Conservation (phyloP, 169 alveolate genomes). For the Plasmodium vinckei region DNA sequence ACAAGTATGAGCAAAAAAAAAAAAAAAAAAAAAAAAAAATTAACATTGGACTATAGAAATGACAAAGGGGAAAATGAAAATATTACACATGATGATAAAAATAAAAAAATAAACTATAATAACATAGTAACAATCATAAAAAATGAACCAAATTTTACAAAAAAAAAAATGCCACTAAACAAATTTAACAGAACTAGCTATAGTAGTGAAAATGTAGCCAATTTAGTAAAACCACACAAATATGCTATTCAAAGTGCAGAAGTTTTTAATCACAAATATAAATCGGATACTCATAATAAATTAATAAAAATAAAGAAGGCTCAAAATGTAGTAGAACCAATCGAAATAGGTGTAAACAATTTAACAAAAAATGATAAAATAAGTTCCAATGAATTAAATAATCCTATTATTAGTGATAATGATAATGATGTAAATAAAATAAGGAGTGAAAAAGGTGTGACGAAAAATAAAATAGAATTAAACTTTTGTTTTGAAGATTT, state of each 20-base stretch:
- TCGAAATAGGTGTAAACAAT: not conserved
- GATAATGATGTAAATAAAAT: no score
- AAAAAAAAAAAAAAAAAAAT: no score
- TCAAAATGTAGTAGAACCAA: not conserved
- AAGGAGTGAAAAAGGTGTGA: no score
- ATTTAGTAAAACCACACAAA: not conserved
- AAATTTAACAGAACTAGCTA: not conserved
- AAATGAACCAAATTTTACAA: not conserved
- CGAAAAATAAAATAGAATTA: no score
- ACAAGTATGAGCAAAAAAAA: not conserved
- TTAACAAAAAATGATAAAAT: not conserved
- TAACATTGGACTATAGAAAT: not conserved
- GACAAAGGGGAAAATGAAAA: not conserved
- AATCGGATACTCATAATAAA: not conserved
- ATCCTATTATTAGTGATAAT: not conserved
- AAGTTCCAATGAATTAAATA: not conserved
- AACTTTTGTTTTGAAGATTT: no score
- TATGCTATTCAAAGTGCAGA: not conserved
- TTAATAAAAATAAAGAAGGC: not conserved
- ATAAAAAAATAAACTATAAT: not conserved
- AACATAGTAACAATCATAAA: not conserved
- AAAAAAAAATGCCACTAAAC: not conserved
- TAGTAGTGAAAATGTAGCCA: not conserved
- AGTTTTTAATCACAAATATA: not conserved
- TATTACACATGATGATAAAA: not conserved